Evolutionary conservation across 2,329 filamentous ascomycete genomes (phyloP).

Genomic region (Dryadomyces quercivorus): DNA sequence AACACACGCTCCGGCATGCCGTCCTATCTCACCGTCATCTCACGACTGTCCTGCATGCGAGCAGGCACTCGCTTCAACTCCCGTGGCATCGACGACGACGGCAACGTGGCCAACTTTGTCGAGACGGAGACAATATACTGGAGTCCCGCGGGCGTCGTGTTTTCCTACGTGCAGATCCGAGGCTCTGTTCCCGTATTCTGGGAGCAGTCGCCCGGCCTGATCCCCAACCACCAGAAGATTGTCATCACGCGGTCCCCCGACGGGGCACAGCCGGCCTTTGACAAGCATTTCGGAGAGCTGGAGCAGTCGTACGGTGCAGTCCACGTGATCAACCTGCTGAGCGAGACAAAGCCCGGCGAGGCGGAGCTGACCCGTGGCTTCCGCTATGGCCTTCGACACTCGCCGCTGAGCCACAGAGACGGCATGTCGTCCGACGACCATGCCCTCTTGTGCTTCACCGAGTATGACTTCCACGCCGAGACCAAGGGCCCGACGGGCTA

Average conservation of each 20-base stretch:
- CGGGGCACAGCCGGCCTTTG: conserved; percentile 86
- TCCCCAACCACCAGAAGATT: conserved; percentile 92
- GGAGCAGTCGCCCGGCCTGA: conserved; percentile 81
- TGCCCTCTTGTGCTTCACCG: conserved; percentile 64
- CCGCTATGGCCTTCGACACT: conserved; percentile 62
- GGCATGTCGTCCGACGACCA: conserved; percentile 48
- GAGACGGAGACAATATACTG: conserved; percentile 92
- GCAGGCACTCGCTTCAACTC: conserved; percentile 95
- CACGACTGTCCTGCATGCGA: conserved; percentile 76
- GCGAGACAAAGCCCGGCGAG: conserved; percentile 76
- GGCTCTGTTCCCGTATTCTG: conserved; percentile 95
- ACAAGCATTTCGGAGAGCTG: conserved; percentile 86
- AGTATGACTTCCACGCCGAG: conserved; percentile 95
- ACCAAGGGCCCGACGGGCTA: conserved; percentile 79
- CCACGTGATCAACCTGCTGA: conserved; percentile 90
- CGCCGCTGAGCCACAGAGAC: conserved; percentile 48
- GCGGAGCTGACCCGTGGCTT: conserved; percentile 72
- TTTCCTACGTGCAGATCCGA: conserved; percentile 87
- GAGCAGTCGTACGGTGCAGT: conserved; percentile 80
- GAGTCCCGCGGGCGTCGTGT: conserved; percentile 64
- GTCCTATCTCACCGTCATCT: conserved; percentile 79
- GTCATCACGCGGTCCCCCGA: conserved; percentile 77
- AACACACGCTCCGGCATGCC: conserved; percentile 57
- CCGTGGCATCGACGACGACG: conserved; percentile 94
- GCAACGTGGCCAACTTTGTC: conserved; percentile 97